Evolutionary conservation across 108 stramenopile species (phyloP), one percentile per base, ranked within the genome.

Genomic region (Cylindrotheca closterium): DNA sequence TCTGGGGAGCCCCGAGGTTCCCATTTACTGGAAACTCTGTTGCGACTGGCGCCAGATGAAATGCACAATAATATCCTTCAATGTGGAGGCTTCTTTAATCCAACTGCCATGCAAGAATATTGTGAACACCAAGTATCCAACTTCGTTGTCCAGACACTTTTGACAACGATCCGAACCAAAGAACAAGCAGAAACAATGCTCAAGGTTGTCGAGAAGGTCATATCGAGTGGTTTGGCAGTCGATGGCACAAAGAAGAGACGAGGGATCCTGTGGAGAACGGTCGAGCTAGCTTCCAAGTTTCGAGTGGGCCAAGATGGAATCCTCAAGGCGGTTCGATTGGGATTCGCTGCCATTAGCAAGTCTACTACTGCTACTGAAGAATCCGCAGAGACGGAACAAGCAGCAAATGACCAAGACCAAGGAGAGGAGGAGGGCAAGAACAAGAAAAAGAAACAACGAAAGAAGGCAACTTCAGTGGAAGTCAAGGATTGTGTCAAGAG

Each of bases 1-100:
- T 82, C 89, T 10, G 92, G 92, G 18, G 92, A 90, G 51, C 74
- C 89, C 24, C 77, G 87, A 42, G 92, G 92, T 51, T 87, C 85
- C 0, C 87, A 87, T 55, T 60, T 90, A 12, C 61, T 93, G 61
- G 92, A 93, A 71, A 77, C 84, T 12, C 65, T 93, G 17, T 67
- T 93, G 29, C 70, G 79, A 25, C 58, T 77, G 46, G 77, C 77
- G 53, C 75, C 79, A 0, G 89, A 87, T 47, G 75, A 75, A 4
- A 76, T 88, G 56, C 79, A 89, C 51, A 76, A 74, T 46, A 55
- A 22, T 1, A 56, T 93, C 2, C 65, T 89, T 28, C 50, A 74
- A 12, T 60, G 46, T 30, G 89, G 87, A 23, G 76, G 78, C 1
- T 90, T 90, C 56, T 63, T 79, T 18, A 65, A 67, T 2, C 70